Conservation (phyloP, 306 rosid species). For the Prunus kanzakura region DNA sequence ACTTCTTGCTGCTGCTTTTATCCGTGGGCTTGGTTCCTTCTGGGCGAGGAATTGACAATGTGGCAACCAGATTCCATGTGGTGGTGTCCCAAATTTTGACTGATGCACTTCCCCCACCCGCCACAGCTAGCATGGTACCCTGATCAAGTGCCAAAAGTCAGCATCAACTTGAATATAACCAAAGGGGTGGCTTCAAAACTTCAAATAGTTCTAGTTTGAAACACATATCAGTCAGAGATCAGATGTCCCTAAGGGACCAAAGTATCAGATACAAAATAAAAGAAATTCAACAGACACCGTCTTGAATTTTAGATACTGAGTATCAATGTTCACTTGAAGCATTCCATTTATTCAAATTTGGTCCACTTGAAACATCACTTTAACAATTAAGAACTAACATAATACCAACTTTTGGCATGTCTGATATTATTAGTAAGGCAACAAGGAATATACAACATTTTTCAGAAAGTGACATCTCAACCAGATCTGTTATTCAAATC, state of each 20-base stretch:
- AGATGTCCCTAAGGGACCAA: too few species aligned
- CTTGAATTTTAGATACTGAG: background rate
- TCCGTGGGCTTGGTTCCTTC: constrained; percentile 85
- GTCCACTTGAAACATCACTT: background rate
- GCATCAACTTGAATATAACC: background rate
- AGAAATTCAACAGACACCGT: background rate
- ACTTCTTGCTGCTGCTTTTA: constrained; percentile 87
- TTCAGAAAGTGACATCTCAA: background rate
- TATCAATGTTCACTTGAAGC: background rate
- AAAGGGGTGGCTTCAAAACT: background rate
- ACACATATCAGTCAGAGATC: background rate
- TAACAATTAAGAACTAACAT: background rate
- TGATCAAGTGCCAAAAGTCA: constrained; percentile 23
- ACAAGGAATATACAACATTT: background rate
- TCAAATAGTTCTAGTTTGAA: background rate
- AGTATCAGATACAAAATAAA: too few species aligned
- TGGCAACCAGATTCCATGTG: constrained; percentile 72
- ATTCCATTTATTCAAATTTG: background rate
- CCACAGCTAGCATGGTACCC: constrained; percentile 96
- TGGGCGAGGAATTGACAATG: constrained; percentile 82
- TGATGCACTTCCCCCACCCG: constrained; percentile 97
- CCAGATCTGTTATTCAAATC: background rate
- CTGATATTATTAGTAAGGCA: background rate
- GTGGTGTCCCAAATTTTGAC: constrained; percentile 93
- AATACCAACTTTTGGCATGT: background rate